A percentile compares a stretch with the other conserved stretches of the same genome.
These are phyloP conservation scores for Deuterostichococcus epilithicus DNA, from an alignment of 139 green algal species.

Conservation along the genomic window DNA sequence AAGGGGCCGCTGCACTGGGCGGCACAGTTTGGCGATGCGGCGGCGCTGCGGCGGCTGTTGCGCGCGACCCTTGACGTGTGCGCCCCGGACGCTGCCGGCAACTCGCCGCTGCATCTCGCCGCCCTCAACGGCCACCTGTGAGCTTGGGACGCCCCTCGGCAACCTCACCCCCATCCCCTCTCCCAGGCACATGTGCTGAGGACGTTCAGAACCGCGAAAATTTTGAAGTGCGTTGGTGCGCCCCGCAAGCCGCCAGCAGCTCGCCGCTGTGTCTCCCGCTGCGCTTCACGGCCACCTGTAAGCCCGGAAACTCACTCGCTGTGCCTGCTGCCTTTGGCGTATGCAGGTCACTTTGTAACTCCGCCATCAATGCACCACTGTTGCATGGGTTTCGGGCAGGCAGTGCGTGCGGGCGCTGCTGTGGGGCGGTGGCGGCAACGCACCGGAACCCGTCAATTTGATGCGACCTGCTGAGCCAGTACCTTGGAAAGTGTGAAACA, in stretches of 20 bases:
- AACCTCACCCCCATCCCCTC: background rate
- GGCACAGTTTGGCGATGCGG: constrained; percentile 2
- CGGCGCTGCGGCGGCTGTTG: constrained; percentile 10
- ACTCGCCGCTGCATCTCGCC: constrained; percentile 17
- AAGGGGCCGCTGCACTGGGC: constrained; percentile 8
- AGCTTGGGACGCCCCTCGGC: background rate
- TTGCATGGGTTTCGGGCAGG: background rate
- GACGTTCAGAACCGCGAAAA: background rate
- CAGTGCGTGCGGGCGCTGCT: background rate
- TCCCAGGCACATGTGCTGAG: background rate
- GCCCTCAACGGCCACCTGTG: constrained; percentile 13
- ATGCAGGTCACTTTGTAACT: too few species aligned
- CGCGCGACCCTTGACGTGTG: constrained; percentile 2
- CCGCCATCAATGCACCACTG: background rate
- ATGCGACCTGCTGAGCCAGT: background rate
- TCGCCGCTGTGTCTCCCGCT: too few species aligned
- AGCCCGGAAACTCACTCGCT: too few species aligned
- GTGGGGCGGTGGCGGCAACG: background rate
- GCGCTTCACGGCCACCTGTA: too few species aligned
- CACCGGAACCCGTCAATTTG: background rate
- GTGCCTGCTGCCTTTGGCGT: too few species aligned
- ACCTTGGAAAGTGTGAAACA: background rate
- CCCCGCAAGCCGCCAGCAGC: too few species aligned
- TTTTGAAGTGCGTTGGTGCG: too few species aligned
- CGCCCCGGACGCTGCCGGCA: background rate